Evolutionary conservation across 176 grass and related monocot species (phyloP).

Genomic region (Oryza punctata): DNA sequence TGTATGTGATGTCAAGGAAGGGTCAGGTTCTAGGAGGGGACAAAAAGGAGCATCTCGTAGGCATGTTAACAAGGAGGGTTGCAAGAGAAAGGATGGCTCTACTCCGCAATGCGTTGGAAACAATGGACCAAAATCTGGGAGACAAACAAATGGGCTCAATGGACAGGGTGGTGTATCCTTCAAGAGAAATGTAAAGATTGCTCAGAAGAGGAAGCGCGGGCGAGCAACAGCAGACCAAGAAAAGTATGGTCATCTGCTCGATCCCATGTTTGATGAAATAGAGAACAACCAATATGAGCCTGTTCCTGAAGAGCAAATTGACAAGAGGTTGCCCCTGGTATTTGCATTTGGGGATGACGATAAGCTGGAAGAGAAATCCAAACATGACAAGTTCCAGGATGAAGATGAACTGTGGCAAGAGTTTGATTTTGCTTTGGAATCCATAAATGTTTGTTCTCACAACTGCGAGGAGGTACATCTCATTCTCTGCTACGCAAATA

Average conservation of each 20-base stretch:
- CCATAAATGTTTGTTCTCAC: background rate
- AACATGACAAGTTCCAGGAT: background rate
- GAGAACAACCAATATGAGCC: conserved; percentile 4
- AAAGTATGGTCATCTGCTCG: conserved; percentile 17
- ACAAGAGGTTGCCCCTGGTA: background rate
- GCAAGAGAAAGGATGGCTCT: background rate
- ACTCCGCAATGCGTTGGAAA: background rate
- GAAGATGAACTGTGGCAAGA: conserved; percentile 43
- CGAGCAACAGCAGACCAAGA: background rate
- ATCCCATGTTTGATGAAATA: conserved; percentile 24
- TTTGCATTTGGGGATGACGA: conserved; percentile 46
- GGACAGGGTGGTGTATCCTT: conserved; percentile 29
- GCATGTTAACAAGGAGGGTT: background rate
- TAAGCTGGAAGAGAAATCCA: background rate
- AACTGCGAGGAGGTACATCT: conserved; percentile 34
- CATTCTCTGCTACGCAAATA: background rate
- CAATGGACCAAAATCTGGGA: background rate
- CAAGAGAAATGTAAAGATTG: conserved; percentile 6
- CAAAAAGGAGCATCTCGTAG: background rate
- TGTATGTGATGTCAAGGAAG: background rate
- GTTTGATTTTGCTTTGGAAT: background rate
- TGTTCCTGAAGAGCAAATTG: background rate
- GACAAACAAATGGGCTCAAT: background rate
- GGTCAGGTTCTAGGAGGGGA: conserved; percentile 14
- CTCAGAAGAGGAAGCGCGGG: background rate